Conservation (phyloP, 495 filamentous ascomycete species). For the Penicillium coprophilum region DNA sequence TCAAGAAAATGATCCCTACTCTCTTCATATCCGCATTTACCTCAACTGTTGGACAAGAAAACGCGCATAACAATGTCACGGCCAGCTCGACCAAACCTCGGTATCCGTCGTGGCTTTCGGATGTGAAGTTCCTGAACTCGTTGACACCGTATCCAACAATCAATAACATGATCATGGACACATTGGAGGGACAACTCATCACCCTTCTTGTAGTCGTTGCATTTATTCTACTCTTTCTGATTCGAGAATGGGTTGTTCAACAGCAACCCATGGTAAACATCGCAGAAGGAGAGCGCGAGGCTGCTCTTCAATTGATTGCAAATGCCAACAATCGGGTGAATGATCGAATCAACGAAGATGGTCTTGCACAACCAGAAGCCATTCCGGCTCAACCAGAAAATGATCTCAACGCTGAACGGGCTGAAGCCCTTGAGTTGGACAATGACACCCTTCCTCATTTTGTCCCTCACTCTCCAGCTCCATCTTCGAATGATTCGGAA, state of each 20-base stretch:
- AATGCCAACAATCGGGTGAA: conserved; percentile 40
- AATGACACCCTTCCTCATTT: conserved; percentile 13
- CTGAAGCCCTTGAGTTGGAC: conserved; percentile 22
- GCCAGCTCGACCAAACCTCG: conserved; percentile 29
- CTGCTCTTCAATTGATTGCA: conserved; percentile 41
- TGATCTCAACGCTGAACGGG: conserved; percentile 6
- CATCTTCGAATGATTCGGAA: conserved; percentile 27
- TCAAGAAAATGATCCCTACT: conserved; percentile 44
- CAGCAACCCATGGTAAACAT: conserved; percentile 79
- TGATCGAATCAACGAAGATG: conserved; percentile 17
- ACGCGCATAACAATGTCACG: conserved; percentile 23
- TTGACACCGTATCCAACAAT: conserved; percentile 70
- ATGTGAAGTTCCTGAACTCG: conserved; percentile 66
- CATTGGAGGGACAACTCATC: conserved; percentile 89
- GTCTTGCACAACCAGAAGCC: conserved; percentile 6
- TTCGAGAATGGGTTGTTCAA: conserved; percentile 96
- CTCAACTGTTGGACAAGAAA: conserved; percentile 22
- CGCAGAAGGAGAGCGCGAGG: conserved; percentile 51
- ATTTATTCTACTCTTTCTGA: conserved; percentile 93
- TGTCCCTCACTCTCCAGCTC: conserved; percentile 23
- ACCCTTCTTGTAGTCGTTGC: conserved; percentile 84
- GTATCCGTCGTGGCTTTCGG: conserved; percentile 60
- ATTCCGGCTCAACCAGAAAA: conserved; percentile 14
- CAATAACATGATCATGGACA: conserved; percentile 79
- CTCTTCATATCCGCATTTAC: conserved; percentile 43